Conservation (phyloP, 305 asterid species). For the Andrographis paniculata region DNA sequence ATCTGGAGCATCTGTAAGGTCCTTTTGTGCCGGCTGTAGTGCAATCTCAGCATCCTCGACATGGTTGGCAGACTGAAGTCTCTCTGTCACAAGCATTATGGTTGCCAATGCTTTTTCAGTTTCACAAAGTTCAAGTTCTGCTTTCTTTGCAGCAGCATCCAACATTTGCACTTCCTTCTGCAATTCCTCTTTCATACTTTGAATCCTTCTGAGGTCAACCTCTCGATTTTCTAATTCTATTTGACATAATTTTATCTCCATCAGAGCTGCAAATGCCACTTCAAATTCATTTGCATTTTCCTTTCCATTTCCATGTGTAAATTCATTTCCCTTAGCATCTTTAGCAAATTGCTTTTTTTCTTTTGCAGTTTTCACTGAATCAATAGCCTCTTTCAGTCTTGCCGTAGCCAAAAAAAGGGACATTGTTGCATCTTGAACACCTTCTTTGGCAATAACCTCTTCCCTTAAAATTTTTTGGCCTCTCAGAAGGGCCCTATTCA, state of each 20-base stretch:
- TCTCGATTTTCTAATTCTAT: slow-evolving; percentile 50
- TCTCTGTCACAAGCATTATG: slow-evolving; percentile 95
- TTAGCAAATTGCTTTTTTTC: slow-evolving; percentile 16
- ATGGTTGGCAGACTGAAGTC: slow-evolving; percentile 83
- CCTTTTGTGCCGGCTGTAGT: slow-evolving; percentile 74
- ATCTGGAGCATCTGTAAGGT: slow-evolving; percentile 44
- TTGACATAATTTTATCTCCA: slow-evolving; percentile 52
- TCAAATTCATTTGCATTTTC: slow-evolving; percentile 43
- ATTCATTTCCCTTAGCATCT: background rate
- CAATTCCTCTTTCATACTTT: slow-evolving; percentile 70
- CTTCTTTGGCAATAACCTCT: slow-evolving; percentile 68
- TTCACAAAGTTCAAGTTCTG: slow-evolving; percentile 46
- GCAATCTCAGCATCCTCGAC: slow-evolving; percentile 83
- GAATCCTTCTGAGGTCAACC: slow-evolving; percentile 59
- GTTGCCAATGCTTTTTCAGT: slow-evolving; percentile 93
- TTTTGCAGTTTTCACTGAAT: slow-evolving; percentile 35
- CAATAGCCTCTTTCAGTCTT: slow-evolving; percentile 56
- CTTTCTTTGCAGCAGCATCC: slow-evolving; percentile 61
- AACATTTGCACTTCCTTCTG: slow-evolving; percentile 71
- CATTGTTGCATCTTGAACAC: slow-evolving; percentile 55
- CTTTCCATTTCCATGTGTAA: slow-evolving; percentile 29
- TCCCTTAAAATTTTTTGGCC: slow-evolving; percentile 58
- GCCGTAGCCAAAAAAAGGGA: slow-evolving; percentile 88
- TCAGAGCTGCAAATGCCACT: slow-evolving; percentile 50
- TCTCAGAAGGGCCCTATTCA: slow-evolving; percentile 35